These are phyloP conservation scores for Aspergillus diversus DNA, from an alignment of 495 filamentous ascomycete genomes.

Conservation along the genomic window DNA sequence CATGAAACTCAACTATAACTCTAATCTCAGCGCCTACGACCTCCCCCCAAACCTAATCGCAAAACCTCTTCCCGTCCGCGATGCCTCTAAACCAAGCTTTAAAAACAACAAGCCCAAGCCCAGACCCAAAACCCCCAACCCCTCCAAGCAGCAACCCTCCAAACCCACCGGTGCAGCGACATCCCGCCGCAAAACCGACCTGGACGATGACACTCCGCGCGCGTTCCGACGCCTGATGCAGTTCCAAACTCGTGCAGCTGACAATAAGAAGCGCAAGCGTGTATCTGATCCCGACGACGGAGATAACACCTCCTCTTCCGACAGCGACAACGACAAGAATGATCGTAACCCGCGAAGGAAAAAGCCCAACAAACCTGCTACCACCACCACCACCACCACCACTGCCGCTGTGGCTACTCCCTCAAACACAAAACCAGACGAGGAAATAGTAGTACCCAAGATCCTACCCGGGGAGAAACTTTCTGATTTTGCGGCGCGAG, in stretches of 20 bases:
- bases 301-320: not conserved
- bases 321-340: slow-evolving; percentile 6
- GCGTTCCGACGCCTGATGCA: slow-evolving; percentile 85
- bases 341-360: slow-evolving; percentile 18
- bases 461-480: slow-evolving; percentile 84
- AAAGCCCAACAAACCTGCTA: slow-evolving; percentile 18
- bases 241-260: slow-evolving; percentile 61
- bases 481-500: slow-evolving; percentile 79
- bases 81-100: slow-evolving; percentile 26
- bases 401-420: slow-evolving; percentile 23
- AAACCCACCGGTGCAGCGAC: slow-evolving; percentile 34
- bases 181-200: slow-evolving; percentile 49
- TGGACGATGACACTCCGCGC: slow-evolving; percentile 78
- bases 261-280: slow-evolving; percentile 55
- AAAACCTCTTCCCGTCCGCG: slow-evolving; percentile 65
- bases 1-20: not conserved
- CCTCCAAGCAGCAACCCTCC: slow-evolving; percentile 23
- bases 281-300: slow-evolving; percentile 20
- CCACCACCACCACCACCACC: slow-evolving; percentile 5
- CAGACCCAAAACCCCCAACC: slow-evolving; percentile 24
- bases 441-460: slow-evolving; percentile 44
- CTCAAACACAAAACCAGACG: slow-evolving; percentile 8
- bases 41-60: slow-evolving; percentile 75
- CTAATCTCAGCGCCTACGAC: slow-evolving; percentile 58
- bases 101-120: slow-evolving; percentile 30